Base-by-base conservation (phyloP, 2,329 filamentous ascomycete genomes). In the Plectosphaerella cucumerina region DNA sequence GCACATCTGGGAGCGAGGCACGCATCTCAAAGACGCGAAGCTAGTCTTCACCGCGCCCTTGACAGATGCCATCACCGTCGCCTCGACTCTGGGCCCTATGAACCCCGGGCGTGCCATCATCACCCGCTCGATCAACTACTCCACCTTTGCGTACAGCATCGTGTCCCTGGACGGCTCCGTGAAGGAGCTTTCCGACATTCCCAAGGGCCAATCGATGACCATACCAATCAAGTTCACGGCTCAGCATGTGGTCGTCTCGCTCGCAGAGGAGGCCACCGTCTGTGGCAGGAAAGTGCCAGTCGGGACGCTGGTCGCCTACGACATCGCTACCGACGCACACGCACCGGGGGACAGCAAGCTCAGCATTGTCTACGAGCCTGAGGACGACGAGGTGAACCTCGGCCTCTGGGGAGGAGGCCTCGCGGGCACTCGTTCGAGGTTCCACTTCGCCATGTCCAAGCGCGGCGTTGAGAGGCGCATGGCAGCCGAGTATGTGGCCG, bases 191-290 rank as follows among this genome's bases (percentile, higher is more conserved):
- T 26, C 23, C 5, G n/a, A 15, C 5, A 14, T 48, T 17, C 46
- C 46, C 6, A 48, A 11, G 17, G 18, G 18, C 9, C 37, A 41
- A 18, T 10, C 17, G 15, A 41, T 41, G 15, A 41, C 12, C 37
- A 10, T 41, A 6, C 23, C 23, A 17, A 10, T 20, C 37, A 41
- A 20, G 9, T 10, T 10, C 37, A 41, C 37, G 37, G 17, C 34
- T 17, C 9, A n/a, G 14, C 37, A 41, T 41, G 18, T 62, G 54
- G 11, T 59, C 56, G 18, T 56, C 33, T 48, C 33, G 12, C 46
- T 41, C 5, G 18, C 9, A 15, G n/a, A 39, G 34, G 31, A 18
- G 9, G 20, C 33, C 12, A 23, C 12, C 17, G n/a, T 37, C 34
- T 10, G 37, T 22, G 46, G 34, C 46, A 39, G 33, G 10, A 33